phyloP scores from a whole-genome alignment of 305 asterid species.

The Withania somnifera region DNA sequence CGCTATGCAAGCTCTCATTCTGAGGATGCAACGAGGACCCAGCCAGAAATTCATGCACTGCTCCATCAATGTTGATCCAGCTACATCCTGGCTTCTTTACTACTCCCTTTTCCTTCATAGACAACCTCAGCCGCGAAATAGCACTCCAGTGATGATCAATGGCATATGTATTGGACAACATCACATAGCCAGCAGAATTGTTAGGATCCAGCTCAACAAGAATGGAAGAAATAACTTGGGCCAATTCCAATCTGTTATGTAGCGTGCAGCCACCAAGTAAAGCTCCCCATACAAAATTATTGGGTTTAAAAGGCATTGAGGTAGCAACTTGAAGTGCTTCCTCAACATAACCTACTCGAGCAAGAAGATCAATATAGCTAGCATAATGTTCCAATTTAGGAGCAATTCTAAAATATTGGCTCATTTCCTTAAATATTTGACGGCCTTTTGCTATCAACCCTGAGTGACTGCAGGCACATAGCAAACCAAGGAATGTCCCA shows the following conservation, averaged over 20 bases:
- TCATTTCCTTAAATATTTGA: conserved; percentile 32
- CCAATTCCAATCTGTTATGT: conserved; percentile 45
- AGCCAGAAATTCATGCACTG: conserved; percentile 54
- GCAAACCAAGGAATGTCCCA: conserved; percentile 35
- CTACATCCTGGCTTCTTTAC: conserved; percentile 60
- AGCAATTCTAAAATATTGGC: conserved; percentile 1
- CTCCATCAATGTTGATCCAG: conserved; percentile 48
- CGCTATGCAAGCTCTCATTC: conserved; percentile 8
- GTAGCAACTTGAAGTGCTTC: conserved; percentile 49
- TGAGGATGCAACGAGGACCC: conserved; percentile 25
- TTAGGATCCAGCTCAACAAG: conserved; percentile 55
- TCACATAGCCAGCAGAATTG: conserved; percentile 67
- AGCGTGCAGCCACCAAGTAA: conserved; percentile 48
- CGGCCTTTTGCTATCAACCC: conserved; percentile 51
- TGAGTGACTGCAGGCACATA: conserved; percentile 56
- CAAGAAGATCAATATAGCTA: conserved; percentile 52
- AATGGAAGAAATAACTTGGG: conserved; percentile 31
- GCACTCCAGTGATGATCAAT: conserved; percentile 38
- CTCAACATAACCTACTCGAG: conserved; percentile 53
- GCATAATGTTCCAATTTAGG: conserved; percentile 66
- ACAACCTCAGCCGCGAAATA: conserved; percentile 37
- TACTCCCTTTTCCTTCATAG: conserved; percentile 58
- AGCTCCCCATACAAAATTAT: conserved; percentile 65
- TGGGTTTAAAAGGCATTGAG: conserved; percentile 49
- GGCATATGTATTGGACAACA: conserved; percentile 65